Base-by-base conservation (phyloP, 2,329 filamentous ascomycete species). In the Seiridium unicorne region DNA sequence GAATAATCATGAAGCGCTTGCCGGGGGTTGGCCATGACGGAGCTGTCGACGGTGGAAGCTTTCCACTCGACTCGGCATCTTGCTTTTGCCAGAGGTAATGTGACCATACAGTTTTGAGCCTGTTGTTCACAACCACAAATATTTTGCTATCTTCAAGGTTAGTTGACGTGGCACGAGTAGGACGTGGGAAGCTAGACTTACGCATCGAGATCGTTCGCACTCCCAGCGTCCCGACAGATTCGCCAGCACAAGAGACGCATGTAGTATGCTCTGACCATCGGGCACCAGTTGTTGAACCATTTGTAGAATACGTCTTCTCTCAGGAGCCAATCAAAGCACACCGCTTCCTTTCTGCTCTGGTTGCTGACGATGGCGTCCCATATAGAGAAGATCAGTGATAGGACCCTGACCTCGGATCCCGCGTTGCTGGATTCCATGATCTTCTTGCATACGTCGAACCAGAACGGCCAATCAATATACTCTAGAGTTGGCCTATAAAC, bases 241-340 rank as follows among this genome's bases (percentile, higher is more conserved):
- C 93, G 86, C 93, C 93, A 97, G 75, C 92, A 96, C 31, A 97
- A 76, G 55, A 97, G 78, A 51, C 93, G 91, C 84, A 96, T 95
- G 72, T 89, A 97, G 73, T 97, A 97, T 11, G 92, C 90, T 62
- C 93, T 86, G 31, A 97, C 92, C 93, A 97, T 96, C 0, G 93
- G 92, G 69, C 92, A 96, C 93, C 93, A 97, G 69, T 97, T 92
- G 70, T 90, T 94, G 76, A 97, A 97, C 62, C 92, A 88, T 62
- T 85, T 86, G 69, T 91, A 87, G 72, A 97, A 97, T 2, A 89
- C 84, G 34, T 88, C 81, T 58, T 90, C 88, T 5, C 88, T 84
- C 10, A 97, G 78, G 44, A 97, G 77, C 80, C 95, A 93, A 31
- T 87, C 85, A 35, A 90, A 68, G 70, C 91, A 96, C 18, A 96